phyloP scores from a whole-genome alignment of 495 filamentous ascomycete species.

The Astrothelium subdiscretum region DNA sequence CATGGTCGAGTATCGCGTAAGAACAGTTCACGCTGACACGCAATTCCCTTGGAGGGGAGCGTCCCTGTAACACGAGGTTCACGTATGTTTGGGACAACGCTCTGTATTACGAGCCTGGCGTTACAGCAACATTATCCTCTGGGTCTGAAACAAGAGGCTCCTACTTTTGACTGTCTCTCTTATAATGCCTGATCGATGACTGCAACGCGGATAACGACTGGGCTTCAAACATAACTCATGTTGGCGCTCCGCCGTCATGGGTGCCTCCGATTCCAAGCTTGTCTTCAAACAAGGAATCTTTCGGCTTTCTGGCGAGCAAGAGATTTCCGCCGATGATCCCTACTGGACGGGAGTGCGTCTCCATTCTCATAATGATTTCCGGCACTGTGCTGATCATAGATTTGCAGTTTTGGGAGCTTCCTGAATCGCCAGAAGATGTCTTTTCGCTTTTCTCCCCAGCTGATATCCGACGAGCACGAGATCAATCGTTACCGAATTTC shows the following conservation, averaged over 20 bases:
- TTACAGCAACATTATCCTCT: background rate
- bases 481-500: slow-evolving; percentile 76
- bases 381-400: background rate
- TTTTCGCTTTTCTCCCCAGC: slow-evolving; percentile 92
- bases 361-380: background rate
- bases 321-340: slow-evolving; percentile 76
- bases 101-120: background rate
- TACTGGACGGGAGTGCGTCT: slow-evolving; percentile 82
- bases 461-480: slow-evolving; percentile 85
- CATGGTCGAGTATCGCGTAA: too few relatives aligned
- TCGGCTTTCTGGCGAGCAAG: slow-evolving; percentile 77
- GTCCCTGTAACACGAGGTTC: background rate
- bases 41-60: background rate
- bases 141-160: background rate
- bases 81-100: background rate
- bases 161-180: background rate
- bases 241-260: slow-evolving; percentile 45
- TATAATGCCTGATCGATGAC: background rate
- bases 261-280: slow-evolving; percentile 97
- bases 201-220: background rate
- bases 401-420: slow-evolving; percentile 89
- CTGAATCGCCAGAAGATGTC: slow-evolving; percentile 89
- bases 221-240: background rate
- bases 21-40: too few relatives aligned
- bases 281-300: slow-evolving; percentile 99